These are phyloP conservation scores for Cadophora sp. DNA, from an alignment of 2,329 filamentous ascomycete genomes.

Conservation along the genomic window DNA sequence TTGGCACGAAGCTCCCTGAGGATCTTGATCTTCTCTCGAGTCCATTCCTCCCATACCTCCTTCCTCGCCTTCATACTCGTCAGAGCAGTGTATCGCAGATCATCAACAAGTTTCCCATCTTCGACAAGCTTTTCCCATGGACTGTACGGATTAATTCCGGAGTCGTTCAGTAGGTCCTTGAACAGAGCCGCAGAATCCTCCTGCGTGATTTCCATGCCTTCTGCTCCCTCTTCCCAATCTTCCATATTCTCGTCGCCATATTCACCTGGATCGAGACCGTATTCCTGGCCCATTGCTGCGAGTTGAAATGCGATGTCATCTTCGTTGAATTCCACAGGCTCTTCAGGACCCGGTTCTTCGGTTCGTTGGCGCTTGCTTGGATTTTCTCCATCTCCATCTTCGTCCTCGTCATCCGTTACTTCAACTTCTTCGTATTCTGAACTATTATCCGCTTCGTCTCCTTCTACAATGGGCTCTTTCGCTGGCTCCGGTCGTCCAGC, in stretches of 20 bases:
- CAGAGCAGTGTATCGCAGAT: slow-evolving; percentile 85
- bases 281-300: slow-evolving; percentile 86
- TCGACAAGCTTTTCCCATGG: slow-evolving; percentile 92
- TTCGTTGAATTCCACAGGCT: slow-evolving; percentile 83
- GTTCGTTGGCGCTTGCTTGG: slow-evolving; percentile 57
- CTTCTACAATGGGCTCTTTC: slow-evolving; percentile 30
- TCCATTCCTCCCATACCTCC: slow-evolving; percentile 87
- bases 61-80: slow-evolving; percentile 81
- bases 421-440: slow-evolving; percentile 71
- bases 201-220: slow-evolving; percentile 73
- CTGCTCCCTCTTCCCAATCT: slow-evolving; percentile 73
- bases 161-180: slow-evolving; percentile 85
- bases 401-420: slow-evolving; percentile 54
- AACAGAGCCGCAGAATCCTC: slow-evolving; percentile 82
- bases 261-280: slow-evolving; percentile 78
- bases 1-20: slow-evolving; percentile 75
- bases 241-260: slow-evolving; percentile 71
- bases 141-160: slow-evolving; percentile 82
- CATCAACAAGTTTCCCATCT: slow-evolving; percentile 81
- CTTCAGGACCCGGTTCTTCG: slow-evolving; percentile 49
- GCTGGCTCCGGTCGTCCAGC: slow-evolving; percentile 30
- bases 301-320: slow-evolving; percentile 94
- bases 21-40: slow-evolving; percentile 74
- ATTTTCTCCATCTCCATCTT: slow-evolving; percentile 57
- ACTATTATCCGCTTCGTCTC: slow-evolving; percentile 58